Percentiles rank a stretch among this genome's conserved stretches.
Conservation (phyloP, 345 rosid species). For the Eucalyptus victrix region DNA sequence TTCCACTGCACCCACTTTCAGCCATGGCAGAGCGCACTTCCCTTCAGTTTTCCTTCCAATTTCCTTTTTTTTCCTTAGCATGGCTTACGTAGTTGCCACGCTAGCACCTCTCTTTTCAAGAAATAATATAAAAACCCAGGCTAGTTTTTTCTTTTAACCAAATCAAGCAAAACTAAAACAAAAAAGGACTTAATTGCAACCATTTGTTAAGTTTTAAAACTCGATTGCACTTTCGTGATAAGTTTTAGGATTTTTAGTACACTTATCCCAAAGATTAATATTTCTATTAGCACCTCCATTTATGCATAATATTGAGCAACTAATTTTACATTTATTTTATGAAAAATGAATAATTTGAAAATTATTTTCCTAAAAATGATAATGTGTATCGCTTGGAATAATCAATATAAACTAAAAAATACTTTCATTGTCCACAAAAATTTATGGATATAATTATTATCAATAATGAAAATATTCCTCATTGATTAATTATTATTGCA, state of each 20-base stretch:
- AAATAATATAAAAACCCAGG: background rate
- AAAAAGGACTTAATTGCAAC: accelerated
- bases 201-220: background rate
- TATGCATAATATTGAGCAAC: background rate
- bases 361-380: no score
- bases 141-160: background rate
- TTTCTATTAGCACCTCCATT: background rate
- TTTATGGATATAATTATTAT: no score
- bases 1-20: background rate
- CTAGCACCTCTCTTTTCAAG: background rate
- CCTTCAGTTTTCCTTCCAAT: background rate
- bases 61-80: background rate
- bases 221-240: accelerated
- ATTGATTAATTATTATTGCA: background rate
- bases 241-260: background rate
- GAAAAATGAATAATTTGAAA: no score
- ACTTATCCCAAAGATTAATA: background rate
- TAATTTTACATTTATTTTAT: no score
- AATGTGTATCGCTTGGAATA: background rate
- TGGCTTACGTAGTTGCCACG: background rate
- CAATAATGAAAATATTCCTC: no score
- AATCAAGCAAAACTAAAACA: background rate
- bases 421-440: background rate
- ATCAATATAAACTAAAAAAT: no score
- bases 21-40: background rate